Percentiles rank a stretch among this genome's conserved stretches.
phyloP scores from a whole-genome alignment of 805 yeast species.

The Saccharomycopsis capsularis region DNA sequence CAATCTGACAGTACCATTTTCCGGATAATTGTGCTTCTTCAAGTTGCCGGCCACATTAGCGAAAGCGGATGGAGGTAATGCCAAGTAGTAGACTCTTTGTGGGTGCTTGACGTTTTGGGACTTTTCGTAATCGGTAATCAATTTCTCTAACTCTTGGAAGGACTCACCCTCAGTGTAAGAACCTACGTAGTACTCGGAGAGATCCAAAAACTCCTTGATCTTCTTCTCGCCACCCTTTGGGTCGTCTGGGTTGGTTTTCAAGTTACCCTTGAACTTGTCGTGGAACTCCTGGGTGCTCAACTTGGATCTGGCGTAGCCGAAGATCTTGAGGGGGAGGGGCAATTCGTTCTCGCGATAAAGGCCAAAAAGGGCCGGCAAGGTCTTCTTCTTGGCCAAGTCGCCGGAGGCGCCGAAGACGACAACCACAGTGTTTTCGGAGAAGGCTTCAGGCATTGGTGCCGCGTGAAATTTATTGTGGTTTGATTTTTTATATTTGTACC shows the following conservation, averaged over 20 bases:
- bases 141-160: constrained; percentile 48
- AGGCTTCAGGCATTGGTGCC: not conserved
- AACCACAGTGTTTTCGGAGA: constrained; percentile 29
- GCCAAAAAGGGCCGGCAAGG: constrained; percentile 82
- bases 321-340: constrained; percentile 61
- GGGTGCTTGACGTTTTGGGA: constrained; percentile 40
- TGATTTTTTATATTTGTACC: too few species aligned
- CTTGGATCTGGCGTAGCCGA: constrained; percentile 89
- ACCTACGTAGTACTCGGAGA: constrained; percentile 67
- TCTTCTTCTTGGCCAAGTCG: constrained; percentile 90
- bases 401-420: constrained; percentile 95
- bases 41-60: constrained; percentile 68
- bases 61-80: constrained; percentile 91
- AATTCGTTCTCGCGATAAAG: constrained; percentile 70
- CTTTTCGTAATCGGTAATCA: constrained; percentile 54
- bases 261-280: constrained; percentile 54
- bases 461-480: too few species aligned
- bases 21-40: constrained; percentile 60
- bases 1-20: constrained; percentile 65
- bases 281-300: constrained; percentile 61
- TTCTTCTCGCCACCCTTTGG: constrained; percentile 32
- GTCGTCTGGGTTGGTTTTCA: constrained; percentile 44
- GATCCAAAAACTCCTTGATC: constrained; percentile 55
- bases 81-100: constrained; percentile 85
- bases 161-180: constrained; percentile 77